Base-by-base conservation (phyloP, 1,284 basidiomycete species). In the Sanghuangporus baumii region DNA sequence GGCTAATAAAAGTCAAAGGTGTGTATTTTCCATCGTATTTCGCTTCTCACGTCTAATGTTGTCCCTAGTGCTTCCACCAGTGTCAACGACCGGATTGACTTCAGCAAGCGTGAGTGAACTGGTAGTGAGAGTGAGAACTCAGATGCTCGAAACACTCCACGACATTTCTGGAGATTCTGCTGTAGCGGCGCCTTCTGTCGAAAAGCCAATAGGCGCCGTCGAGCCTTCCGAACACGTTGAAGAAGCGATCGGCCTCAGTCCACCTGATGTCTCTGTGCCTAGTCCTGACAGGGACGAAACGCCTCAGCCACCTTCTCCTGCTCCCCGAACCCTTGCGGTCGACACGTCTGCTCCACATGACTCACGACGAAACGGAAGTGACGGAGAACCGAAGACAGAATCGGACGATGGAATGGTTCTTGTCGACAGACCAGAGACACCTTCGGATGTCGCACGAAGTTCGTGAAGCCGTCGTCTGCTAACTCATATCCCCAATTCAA, bases 1-100 rank as follows among this genome's bases (percentile, higher is more conserved):
- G 96, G 0, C 82, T 80, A 20, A 79, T 98, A 64, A 91, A 85
- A 71, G 81, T 98, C 67, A 86, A 85, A 82, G 91, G 95, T 96
- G 69, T 14, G 36, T 34, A 20, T 73, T 40, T 8, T 51, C 31
- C 23, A 41, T 58, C 31, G 48, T 57, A 51, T 50, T 55, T 55
- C 31, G 43, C 65, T 57, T 41, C 54, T 58, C 23, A 65, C 41
- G 64, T 63, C 34, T 52, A 60, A 43, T 31, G 51, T 62, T 58
- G 46, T 63, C 31, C 58, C 57, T 51, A 91, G 92, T 93, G 40
- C 82, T 96, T 5, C 87, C 89, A 11, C 91, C 94, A 0, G 80
- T 94, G 56, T 73, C 82, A 31, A 96, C 93, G 0, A 71, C 76
- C n/a, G 86, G 85, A 7, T 73, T 93, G 47, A 88, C 85, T 3